Evolutionary conservation across 495 filamentous ascomycete genomes (phyloP).

Genomic region (Penicillium bialowiezense): DNA sequence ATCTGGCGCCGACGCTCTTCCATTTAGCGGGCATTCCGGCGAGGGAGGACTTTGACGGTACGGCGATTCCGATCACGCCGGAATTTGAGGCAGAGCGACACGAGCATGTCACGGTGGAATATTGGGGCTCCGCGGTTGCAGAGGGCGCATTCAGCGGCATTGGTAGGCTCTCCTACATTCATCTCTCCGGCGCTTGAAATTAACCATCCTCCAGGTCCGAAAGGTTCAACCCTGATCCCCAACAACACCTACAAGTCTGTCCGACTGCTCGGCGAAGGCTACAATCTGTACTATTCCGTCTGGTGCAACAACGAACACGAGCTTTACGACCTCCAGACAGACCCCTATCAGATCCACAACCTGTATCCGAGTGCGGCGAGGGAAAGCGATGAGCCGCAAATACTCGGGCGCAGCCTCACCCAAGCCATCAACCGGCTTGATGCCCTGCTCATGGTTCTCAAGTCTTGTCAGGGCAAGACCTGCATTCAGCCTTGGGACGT

Average conservation of each 20-base stretch:
- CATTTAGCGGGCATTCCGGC: constrained; percentile 44
- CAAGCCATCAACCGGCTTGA: constrained; percentile 53
- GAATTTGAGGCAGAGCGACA: constrained; percentile 39
- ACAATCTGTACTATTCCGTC: constrained; percentile 62
- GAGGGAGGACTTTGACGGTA: constrained; percentile 58
- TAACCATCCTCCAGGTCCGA: constrained; percentile 24
- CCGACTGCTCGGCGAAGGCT: constrained; percentile 50
- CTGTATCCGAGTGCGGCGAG: constrained; percentile 39
- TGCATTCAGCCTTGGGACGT: constrained; percentile 59
- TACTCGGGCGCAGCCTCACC: constrained; percentile 45
- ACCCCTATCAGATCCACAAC: constrained; percentile 60
- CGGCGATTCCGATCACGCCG: constrained; percentile 48
- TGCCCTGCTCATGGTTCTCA: constrained; percentile 60
- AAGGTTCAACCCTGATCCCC: constrained; percentile 14
- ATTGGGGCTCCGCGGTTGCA: constrained; percentile 53
- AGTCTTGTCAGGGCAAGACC: constrained; percentile 57
- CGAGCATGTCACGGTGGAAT: constrained; percentile 67
- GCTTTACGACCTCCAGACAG: constrained; percentile 61
- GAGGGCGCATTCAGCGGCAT: constrained; percentile 44
- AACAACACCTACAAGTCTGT: constrained; percentile 67
- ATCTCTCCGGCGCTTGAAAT: not conserved
- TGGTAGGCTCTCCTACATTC: constrained; percentile 21
- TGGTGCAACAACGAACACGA: constrained; percentile 67
- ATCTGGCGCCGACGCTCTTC: constrained; percentile 66
- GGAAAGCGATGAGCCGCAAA: constrained; percentile 6